phyloP scores from a whole-genome alignment of 176 grass and related monocot species.

The Rhynchospora tenuis region DNA sequence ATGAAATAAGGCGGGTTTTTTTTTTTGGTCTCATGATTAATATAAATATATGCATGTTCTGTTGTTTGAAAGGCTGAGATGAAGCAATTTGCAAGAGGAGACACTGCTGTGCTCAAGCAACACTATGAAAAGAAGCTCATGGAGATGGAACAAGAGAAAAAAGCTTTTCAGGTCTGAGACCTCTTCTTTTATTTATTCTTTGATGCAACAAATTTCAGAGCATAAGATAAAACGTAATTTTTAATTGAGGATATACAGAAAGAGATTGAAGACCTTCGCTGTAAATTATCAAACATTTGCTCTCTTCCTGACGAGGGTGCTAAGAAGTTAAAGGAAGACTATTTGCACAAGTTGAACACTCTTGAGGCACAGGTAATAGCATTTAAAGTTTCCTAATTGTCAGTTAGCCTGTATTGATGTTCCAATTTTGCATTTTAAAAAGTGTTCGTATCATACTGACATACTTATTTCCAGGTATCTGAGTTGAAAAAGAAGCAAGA shows the following conservation, averaged over 20 bases:
- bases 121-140: constrained; percentile 85
- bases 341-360: constrained; percentile 75
- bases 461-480: constrained; percentile 45
- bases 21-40: neutral
- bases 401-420: constrained; percentile 19
- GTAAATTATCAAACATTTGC: constrained; percentile 51
- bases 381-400: constrained; percentile 1
- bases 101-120: constrained; percentile 75
- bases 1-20: neutral
- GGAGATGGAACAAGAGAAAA: constrained; percentile 93
- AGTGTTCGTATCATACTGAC: neutral
- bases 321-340: constrained; percentile 77
- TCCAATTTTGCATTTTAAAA: neutral
- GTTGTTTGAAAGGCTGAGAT: constrained; percentile 63
- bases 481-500: constrained; percentile 93
- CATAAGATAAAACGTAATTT: constrained; percentile 8
- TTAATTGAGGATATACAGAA: constrained; percentile 45
- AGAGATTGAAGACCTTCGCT: constrained; percentile 87
- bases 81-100: constrained; percentile 80
- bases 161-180: constrained; percentile 47
- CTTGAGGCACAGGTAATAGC: constrained; percentile 80
- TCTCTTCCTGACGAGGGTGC: constrained; percentile 53
- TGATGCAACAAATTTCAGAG: neutral
- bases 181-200: neutral
- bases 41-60: neutral